Evolutionary conservation across 108 stramenopile species (phyloP).

Genomic region (Poteriospumella lacustris): DNA sequence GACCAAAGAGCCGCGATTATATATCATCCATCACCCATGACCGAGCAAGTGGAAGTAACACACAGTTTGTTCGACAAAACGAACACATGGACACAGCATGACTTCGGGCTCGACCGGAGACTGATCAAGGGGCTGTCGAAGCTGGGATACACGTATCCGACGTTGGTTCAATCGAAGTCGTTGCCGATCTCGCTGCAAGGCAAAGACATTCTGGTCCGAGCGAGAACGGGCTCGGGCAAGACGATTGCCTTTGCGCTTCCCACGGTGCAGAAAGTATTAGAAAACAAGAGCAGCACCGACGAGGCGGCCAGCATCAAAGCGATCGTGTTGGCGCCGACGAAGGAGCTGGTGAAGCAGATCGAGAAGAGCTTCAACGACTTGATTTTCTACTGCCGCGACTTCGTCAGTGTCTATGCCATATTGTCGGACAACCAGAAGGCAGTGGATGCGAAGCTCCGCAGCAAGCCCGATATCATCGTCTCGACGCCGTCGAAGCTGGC

Average conservation of each 20-base stretch:
- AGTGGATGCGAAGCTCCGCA: conserved; percentile 34
- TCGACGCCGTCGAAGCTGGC: conserved; percentile 51
- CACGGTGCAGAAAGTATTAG: conserved; percentile 80
- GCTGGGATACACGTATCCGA: conserved; percentile 54
- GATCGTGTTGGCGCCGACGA: conserved; percentile 87
- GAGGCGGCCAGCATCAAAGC: conserved; percentile 54
- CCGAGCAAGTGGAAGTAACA: too few species aligned
- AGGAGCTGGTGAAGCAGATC: conserved; percentile 90
- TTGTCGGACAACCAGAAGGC: conserved; percentile 46
- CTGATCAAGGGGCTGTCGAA: conserved; percentile 50
- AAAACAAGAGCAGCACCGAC: conserved; percentile 45
- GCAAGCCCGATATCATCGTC: conserved; percentile 45
- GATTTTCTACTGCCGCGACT: conserved; percentile 81
- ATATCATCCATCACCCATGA: too few species aligned
- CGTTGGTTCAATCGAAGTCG: conserved; percentile 51
- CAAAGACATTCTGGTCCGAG: conserved; percentile 83
- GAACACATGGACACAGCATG: conserved; percentile 9
- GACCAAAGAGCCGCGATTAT: too few species aligned
- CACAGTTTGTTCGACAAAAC: conserved; percentile 1
- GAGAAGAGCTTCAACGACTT: conserved; percentile 62
- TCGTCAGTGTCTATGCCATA: conserved; percentile 66
- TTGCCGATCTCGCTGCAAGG: conserved; percentile 62
- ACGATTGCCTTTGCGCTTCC: conserved; percentile 88
- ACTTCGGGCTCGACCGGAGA: conserved; percentile 45
- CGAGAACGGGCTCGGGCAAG: conserved; percentile 93